These are phyloP conservation scores for Dictyostelium brefeldianum DNA, from an alignment of 78 protist species.

Conservation along the genomic window DNA sequence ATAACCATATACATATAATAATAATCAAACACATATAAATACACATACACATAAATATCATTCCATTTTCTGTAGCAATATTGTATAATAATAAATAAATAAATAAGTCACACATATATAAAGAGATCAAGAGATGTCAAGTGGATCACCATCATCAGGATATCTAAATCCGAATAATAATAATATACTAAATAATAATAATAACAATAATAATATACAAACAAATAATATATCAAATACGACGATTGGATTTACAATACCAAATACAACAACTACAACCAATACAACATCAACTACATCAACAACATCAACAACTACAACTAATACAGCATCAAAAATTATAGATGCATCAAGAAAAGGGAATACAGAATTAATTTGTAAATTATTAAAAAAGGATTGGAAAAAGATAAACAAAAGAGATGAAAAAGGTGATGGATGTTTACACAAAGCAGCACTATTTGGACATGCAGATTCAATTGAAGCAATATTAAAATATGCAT, in stretches of 20 bases:
- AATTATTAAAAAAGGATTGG: conserved; percentile 47
- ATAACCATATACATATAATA: too few relatives aligned
- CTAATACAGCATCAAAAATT: conserved; percentile 24
- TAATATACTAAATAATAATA: not conserved
- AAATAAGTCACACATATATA: not conserved
- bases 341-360: conserved; percentile 77
- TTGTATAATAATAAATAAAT: not conserved
- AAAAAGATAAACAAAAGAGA: conserved; percentile 56
- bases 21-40: too few relatives aligned
- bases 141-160: conserved; percentile 9
- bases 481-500: conserved; percentile 23
- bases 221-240: not conserved
- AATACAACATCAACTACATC: not conserved
- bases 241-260: not conserved
- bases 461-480: conserved; percentile 58
- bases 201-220: not conserved
- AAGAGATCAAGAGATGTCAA: not conserved
- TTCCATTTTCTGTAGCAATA: not conserved
- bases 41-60: too few relatives aligned
- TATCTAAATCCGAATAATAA: not conserved
- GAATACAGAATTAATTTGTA: conserved; percentile 33
- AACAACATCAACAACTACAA: not conserved
- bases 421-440: conserved; percentile 62
- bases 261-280: not conserved
- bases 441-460: conserved; percentile 72